phyloP scores from a whole-genome alignment of 1,284 basidiomycete genomes.

The Microbotryum silenes-acaulis region DNA sequence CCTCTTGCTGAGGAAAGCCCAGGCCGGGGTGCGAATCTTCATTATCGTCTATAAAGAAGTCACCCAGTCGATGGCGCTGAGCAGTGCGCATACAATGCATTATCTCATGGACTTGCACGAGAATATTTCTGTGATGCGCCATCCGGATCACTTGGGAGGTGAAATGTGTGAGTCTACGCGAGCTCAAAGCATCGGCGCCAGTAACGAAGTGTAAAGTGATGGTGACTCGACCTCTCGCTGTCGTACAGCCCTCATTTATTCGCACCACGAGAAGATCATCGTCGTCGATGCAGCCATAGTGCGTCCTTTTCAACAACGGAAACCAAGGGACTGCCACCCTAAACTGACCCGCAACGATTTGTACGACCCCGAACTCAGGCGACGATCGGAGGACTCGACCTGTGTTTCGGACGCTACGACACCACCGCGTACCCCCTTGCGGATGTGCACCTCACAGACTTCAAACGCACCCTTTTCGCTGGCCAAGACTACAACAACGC shows the following conservation, averaged over 20 bases:
- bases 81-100: slow-evolving; percentile 47
- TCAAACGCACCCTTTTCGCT: slow-evolving; percentile 72
- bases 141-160: slow-evolving; percentile 60
- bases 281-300: not conserved
- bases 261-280: slow-evolving; percentile 57
- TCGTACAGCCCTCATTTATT: slow-evolving; percentile 51
- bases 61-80: slow-evolving; percentile 76
- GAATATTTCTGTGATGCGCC: slow-evolving; percentile 68
- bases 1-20: slow-evolving; percentile 73
- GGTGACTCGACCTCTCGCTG: not conserved
- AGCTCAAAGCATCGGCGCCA: slow-evolving; percentile 6
- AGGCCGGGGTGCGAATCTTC: slow-evolving; percentile 81
- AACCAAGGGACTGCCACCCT: no score
- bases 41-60: slow-evolving; percentile 69
- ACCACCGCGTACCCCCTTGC: slow-evolving; percentile 63
- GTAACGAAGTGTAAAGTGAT: not conserved
- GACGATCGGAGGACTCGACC: slow-evolving; percentile 32
- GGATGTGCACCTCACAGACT: slow-evolving; percentile 80
- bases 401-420: slow-evolving; percentile 91
- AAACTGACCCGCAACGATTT: not conserved
- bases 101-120: slow-evolving; percentile 68
- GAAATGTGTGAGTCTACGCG: slow-evolving; percentile 52
- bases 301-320: not conserved
- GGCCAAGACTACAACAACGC: slow-evolving; percentile 53
- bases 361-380: slow-evolving; percentile 7